These are phyloP conservation scores for Xylariaceae sp. DNA, from an alignment of 2,329 filamentous ascomycete species.

Conservation along the genomic window DNA sequence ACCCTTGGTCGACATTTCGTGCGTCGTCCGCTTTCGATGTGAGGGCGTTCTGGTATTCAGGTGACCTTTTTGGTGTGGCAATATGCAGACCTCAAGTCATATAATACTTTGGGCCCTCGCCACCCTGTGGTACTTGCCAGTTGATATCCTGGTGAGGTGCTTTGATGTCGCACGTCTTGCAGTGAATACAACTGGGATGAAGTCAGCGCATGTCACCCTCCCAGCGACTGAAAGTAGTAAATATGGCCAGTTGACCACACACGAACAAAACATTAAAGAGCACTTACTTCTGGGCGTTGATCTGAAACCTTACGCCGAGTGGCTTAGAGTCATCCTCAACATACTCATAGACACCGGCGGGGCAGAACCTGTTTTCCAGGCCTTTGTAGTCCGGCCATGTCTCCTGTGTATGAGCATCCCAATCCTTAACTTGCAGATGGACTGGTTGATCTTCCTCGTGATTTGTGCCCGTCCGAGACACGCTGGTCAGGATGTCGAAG, in stretches of 20 bases:
- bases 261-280: not conserved
- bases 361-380: conserved; percentile 93
- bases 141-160: conserved; percentile 95
- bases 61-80: too few relatives aligned
- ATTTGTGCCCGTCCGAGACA: conserved; percentile 92
- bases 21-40: too few relatives aligned
- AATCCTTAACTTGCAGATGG: conserved; percentile 90
- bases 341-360: conserved; percentile 96
- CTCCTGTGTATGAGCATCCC: conserved; percentile 78
- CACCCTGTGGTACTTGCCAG: conserved; percentile 90
- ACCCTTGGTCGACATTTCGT: too few relatives aligned
- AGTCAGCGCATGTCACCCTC: conserved; percentile 19
- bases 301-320: conserved; percentile 89
- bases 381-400: conserved; percentile 87
- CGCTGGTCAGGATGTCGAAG: conserved; percentile 93
- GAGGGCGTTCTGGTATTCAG: too few relatives aligned
- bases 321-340: conserved; percentile 85
- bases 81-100: conserved; percentile 34
- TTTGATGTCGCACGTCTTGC: conserved; percentile 99
- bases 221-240: not conserved
- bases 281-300: conserved; percentile 92
- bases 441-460: conserved; percentile 98
- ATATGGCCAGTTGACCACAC: not conserved
- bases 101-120: conserved; percentile 67
- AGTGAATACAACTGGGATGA: conserved; percentile 78